Percentiles rank a stretch among this genome's conserved stretches.
Conservation (phyloP, 352 stramenopile genomes). For the Aphanomyces invadans region DNA sequence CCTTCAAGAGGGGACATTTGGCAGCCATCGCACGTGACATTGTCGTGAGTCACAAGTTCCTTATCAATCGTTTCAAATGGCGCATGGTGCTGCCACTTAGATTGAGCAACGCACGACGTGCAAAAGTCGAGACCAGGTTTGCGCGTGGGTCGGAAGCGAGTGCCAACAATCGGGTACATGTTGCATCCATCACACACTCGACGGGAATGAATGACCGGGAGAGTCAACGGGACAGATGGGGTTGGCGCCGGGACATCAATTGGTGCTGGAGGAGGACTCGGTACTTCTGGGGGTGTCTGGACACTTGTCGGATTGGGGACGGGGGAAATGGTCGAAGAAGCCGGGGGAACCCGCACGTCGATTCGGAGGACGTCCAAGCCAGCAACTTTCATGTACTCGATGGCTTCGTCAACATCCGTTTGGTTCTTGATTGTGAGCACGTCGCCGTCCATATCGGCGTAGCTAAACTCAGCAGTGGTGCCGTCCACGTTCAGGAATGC, state of each 20-base stretch:
- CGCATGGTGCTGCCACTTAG: slow-evolving; percentile 13
- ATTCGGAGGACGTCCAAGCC: slow-evolving; percentile 33
- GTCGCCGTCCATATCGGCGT: slow-evolving; percentile 53
- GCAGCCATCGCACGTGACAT: slow-evolving; percentile 35
- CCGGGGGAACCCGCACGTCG: slow-evolving; percentile 20
- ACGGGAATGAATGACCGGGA: slow-evolving; percentile 27
- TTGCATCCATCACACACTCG: slow-evolving; percentile 37
- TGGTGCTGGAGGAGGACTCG: slow-evolving; percentile 24
- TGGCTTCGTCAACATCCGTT: slow-evolving; percentile 42
- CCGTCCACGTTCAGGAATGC: slow-evolving; percentile 27
- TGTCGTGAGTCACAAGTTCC: slow-evolving; percentile 24
- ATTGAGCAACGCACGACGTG: slow-evolving; percentile 23
- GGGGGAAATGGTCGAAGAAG: not conserved
- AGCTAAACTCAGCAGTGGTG: slow-evolving; percentile 33
- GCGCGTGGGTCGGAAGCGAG: slow-evolving; percentile 31
- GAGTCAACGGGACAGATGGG: slow-evolving; percentile 16
- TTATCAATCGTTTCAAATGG: slow-evolving; percentile 26
- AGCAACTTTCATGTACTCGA: slow-evolving; percentile 48
- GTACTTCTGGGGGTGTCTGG: not conserved
- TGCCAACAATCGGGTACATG: slow-evolving; percentile 32
- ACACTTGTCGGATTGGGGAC: not conserved
- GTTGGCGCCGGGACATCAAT: slow-evolving; percentile 29
- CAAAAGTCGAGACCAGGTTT: slow-evolving; percentile 39
- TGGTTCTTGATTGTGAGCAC: slow-evolving; percentile 47
- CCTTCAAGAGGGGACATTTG: slow-evolving; percentile 46